Percentiles rank a stretch among this genome's conserved stretches.
These are phyloP conservation scores for Aphanomyces cochlioides DNA, from an alignment of 352 stramenopile genomes.

Conservation along the genomic window DNA sequence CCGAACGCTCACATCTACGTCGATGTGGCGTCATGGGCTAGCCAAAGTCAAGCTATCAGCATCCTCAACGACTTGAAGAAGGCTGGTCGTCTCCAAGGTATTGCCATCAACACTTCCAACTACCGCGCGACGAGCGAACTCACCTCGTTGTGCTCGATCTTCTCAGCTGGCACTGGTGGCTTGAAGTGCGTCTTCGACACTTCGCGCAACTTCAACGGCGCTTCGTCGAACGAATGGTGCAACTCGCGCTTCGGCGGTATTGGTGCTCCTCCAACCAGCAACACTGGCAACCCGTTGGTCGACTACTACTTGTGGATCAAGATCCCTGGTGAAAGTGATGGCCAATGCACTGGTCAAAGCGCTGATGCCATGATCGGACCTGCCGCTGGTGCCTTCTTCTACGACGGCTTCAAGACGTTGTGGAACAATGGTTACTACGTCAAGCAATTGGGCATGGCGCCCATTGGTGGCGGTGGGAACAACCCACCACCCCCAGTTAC, in stretches of 20 bases:
- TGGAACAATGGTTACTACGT: constrained; percentile 24
- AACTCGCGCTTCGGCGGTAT: too few relatives aligned
- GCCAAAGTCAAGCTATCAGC: not conserved
- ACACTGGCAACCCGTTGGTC: too few relatives aligned
- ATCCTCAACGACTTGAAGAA: constrained; percentile 32
- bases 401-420: constrained; percentile 26
- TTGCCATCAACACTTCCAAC: constrained; percentile 72
- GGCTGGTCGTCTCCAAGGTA: constrained; percentile 46
- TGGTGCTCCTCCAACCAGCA: too few relatives aligned
- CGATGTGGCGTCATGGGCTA: constrained; percentile 38
- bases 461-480: not conserved
- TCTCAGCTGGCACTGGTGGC: constrained; percentile 8
- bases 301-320: too few relatives aligned
- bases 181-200: too few relatives aligned
- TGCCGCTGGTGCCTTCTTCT: constrained; percentile 32
- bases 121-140: constrained; percentile 58
- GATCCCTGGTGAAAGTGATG: too few relatives aligned
- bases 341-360: constrained; percentile 32
- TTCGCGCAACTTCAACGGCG: too few relatives aligned
- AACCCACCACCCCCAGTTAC: not conserved
- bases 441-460: constrained; percentile 4
- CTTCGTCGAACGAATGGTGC: too few relatives aligned
- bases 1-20: constrained; percentile 36
- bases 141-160: constrained; percentile 48
- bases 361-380: constrained; percentile 29